Percentiles rank a stretch among this genome's conserved stretches.
Evolutionary conservation across 495 filamentous ascomycete genomes (phyloP).

Genomic region (Xylaria nigripes): DNA sequence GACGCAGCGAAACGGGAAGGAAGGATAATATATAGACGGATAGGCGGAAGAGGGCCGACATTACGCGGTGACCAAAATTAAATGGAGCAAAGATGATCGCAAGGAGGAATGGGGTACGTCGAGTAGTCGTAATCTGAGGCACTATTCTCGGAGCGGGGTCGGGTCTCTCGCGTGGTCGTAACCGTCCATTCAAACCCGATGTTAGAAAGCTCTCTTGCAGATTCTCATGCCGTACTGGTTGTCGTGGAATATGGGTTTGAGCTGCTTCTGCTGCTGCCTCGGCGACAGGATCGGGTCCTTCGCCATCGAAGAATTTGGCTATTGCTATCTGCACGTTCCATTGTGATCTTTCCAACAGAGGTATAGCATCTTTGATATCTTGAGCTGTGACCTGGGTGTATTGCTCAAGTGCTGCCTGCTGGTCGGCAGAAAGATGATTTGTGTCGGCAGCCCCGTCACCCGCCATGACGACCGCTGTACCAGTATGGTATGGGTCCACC

Average conservation of each 20-base stretch:
- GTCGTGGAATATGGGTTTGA: slow-evolving; percentile 42
- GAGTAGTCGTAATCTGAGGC: slow-evolving; percentile 57
- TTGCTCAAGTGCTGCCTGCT: slow-evolving; percentile 76
- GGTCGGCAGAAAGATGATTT: slow-evolving; percentile 58
- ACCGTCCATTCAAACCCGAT: slow-evolving; percentile 25
- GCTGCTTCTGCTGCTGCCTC: slow-evolving; percentile 54
- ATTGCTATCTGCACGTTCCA: slow-evolving; percentile 98
- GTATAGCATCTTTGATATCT: slow-evolving; percentile 66
- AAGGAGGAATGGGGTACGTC: slow-evolving; percentile 64
- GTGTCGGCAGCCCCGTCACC: slow-evolving; percentile 48
- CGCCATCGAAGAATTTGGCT: slow-evolving; percentile 94
- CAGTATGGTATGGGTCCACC: background rate
- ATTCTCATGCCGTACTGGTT: slow-evolving; percentile 57
- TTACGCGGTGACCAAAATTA: slow-evolving; percentile 61
- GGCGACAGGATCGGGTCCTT: slow-evolving; percentile 72
- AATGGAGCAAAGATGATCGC: slow-evolving; percentile 75
- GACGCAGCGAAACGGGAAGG: slow-evolving; percentile 38
- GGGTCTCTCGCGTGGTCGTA: slow-evolving; percentile 25
- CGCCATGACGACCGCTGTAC: no score
- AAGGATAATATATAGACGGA: slow-evolving; percentile 68
- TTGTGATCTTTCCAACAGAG: slow-evolving; percentile 72
- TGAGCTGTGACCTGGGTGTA: slow-evolving; percentile 85
- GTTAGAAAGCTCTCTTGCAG: slow-evolving; percentile 51
- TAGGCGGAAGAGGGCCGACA: slow-evolving; percentile 58
- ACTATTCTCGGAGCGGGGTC: slow-evolving; percentile 73